Base-by-base conservation (phyloP, 1,139 yeast genomes). In the Lodderomyces beijingensis region DNA sequence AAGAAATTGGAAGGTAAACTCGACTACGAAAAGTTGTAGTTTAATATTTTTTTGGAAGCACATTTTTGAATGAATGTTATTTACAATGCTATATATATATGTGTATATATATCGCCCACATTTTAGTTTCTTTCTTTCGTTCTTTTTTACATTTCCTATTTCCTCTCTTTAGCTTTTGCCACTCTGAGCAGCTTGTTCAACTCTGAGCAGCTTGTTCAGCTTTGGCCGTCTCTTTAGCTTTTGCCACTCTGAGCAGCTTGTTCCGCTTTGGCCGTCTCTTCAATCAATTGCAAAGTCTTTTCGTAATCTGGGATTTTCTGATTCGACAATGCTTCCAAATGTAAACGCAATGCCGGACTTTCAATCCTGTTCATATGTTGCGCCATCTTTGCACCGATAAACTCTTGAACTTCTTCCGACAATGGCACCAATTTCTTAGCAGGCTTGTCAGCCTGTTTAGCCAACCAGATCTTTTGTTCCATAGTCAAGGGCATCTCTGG, bases 1-100 rank as follows among this genome's bases (percentile, higher is more conserved):
- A 93, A 93, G 82, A 93, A 91, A 64, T 76, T 93, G 59, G 99
- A 93, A 65, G 97, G 98, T 46, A 85, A 85, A 62, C 67, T 89
- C 44, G 97, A 91, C 53, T 91, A 91, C 56, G 94, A 89, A 65
- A 88, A 88, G 70, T 69, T 88, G 53, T 87, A 64, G 39, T 23
- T 16, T 12, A 16, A 14, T 14, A n/a, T n/a, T n/a, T n/a, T n/a
- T n/a, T n/a, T n/a, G n/a, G n/a, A 13, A 4, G 9, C 14, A 18
- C 17, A 14, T 4, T 16, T 13, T n/a, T 16, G 24, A 18, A 27
- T 17, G 14, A 16, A 13, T 26, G 30, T 30, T 8, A n/a, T n/a
- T n/a, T n/a, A n/a, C n/a, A n/a, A n/a, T n/a, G n/a, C n/a, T n/a
- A n/a, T n/a, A n/a, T n/a, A n/a, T n/a, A n/a, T n/a, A n/a, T n/a